Evolutionary conservation across 352 stramenopile species (phyloP).

Genomic region (Thalassiosira mediterranea): DNA sequence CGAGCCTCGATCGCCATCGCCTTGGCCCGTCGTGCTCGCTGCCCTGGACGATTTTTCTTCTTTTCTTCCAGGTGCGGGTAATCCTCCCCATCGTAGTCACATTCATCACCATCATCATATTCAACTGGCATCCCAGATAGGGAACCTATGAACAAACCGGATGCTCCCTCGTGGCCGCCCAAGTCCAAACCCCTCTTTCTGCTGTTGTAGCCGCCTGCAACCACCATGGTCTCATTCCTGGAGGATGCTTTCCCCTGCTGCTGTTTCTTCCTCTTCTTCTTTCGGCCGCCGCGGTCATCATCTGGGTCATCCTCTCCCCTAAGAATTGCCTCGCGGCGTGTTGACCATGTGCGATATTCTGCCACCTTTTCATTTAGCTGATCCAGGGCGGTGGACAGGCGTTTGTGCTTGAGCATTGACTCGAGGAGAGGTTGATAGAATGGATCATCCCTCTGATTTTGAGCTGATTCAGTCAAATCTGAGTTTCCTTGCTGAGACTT

Average conservation of each 20-base stretch:
- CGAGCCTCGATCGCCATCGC: constrained; percentile 65
- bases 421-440: constrained; percentile 50
- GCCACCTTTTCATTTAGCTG: constrained; percentile 70
- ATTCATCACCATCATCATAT: constrained; percentile 30
- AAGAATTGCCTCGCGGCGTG: constrained; percentile 36
- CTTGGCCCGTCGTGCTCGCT: constrained; percentile 71
- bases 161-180: constrained; percentile 44
- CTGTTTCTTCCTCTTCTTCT: constrained; percentile 37
- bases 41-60: constrained; percentile 77
- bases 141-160: constrained; percentile 60
- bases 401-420: constrained; percentile 67
- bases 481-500: too few relatives aligned
- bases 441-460: constrained; percentile 28
- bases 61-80: constrained; percentile 31
- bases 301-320: constrained; percentile 13
- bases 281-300: constrained; percentile 10
- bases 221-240: constrained; percentile 45
- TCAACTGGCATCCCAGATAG: constrained; percentile 45
- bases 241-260: not conserved
- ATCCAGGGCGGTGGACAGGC: constrained; percentile 57
- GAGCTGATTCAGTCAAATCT: too few relatives aligned
- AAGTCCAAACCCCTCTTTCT: constrained; percentile 27
- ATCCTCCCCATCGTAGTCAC: constrained; percentile 17
- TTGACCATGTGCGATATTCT: constrained; percentile 68
- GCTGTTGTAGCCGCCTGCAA: constrained; percentile 18